phyloP scores from a whole-genome alignment of 148 eudicot genomes.

The Rhododendron ovatum region DNA sequence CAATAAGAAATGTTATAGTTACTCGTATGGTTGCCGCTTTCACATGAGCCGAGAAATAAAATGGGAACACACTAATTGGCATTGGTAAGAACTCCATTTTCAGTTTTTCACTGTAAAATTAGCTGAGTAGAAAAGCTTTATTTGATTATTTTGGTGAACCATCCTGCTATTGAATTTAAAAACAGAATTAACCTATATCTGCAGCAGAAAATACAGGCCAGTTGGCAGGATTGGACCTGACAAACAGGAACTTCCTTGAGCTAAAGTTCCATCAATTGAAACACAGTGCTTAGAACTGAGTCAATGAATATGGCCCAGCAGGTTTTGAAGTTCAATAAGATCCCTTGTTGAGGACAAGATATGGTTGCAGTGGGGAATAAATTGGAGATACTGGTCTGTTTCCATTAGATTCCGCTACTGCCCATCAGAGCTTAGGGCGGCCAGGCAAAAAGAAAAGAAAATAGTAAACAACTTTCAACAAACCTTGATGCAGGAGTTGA shows the following conservation, averaged over 20 bases:
- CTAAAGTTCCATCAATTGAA: conserved; percentile 1
- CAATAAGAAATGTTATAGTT: neutral
- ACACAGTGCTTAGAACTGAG: neutral
- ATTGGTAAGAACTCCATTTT: neutral
- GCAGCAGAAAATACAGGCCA: neutral
- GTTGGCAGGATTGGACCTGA: neutral
- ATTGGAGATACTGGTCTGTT: neutral
- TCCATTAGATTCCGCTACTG: neutral
- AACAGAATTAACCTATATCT: neutral
- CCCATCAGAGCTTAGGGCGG: neutral
- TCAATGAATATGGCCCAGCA: neutral
- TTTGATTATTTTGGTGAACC: neutral
- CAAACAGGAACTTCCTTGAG: neutral
- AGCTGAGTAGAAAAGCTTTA: neutral
- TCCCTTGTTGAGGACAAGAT: neutral
- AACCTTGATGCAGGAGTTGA: conserved; percentile 95
- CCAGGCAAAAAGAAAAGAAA: neutral
- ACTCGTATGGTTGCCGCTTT: neutral
- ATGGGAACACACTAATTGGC: neutral
- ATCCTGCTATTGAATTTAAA: neutral
- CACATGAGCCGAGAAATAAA: neutral
- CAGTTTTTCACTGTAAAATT: neutral
- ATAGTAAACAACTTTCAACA: conserved; percentile 4
- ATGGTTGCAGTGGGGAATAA: neutral
- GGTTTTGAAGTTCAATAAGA: neutral